Percentiles rank a stretch among this genome's conserved stretches.
Conservation (phyloP, 1,284 basidiomycete species). For the Trichosporon sp. region DNA sequence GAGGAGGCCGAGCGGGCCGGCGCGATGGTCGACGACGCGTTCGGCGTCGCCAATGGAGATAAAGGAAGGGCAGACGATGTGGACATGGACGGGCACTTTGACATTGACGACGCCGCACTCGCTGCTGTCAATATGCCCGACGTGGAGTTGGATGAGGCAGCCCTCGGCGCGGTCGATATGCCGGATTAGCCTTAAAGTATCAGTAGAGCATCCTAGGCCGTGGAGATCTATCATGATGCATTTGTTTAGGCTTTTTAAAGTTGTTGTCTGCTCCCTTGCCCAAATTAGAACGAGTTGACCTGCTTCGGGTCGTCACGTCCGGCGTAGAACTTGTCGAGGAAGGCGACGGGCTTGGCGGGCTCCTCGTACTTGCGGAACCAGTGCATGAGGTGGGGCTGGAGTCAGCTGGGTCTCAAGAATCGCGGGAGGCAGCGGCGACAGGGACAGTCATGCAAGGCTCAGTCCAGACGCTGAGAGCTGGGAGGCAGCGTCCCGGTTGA, state of each 20-base stretch:
- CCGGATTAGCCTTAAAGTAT: too few relatives aligned
- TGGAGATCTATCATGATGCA: slow-evolving; percentile 10
- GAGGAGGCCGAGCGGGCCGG: slow-evolving; percentile 34
- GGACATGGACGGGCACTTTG: slow-evolving; percentile 21
- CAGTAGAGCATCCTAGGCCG: neutral
- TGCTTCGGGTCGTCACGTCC: slow-evolving; percentile 46
- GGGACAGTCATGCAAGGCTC: too few relatives aligned
- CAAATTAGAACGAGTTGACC: slow-evolving; percentile 38
- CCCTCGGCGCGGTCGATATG: too few relatives aligned
- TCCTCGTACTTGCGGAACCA: slow-evolving; percentile 49
- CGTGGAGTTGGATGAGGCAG: neutral
- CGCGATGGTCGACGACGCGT: slow-evolving; percentile 22
- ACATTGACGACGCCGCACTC: slow-evolving; percentile 38
- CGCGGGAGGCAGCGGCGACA: too few relatives aligned
- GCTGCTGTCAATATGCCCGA: slow-evolving; percentile 33
- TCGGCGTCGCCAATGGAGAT: slow-evolving; percentile 14
- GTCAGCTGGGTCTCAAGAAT: neutral
- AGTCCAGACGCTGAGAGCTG: too few relatives aligned
- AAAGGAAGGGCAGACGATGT: slow-evolving; percentile 20
- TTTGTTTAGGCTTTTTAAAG: slow-evolving; percentile 18
- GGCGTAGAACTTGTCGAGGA: slow-evolving; percentile 49
- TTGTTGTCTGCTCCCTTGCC: too few relatives aligned
- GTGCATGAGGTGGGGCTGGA: slow-evolving; percentile 46
- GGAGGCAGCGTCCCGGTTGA: too few relatives aligned
- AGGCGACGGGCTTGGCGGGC: slow-evolving; percentile 42